phyloP scores from a whole-genome alignment of 2,329 filamentous ascomycete genomes.

The Talaromyces sp. region DNA sequence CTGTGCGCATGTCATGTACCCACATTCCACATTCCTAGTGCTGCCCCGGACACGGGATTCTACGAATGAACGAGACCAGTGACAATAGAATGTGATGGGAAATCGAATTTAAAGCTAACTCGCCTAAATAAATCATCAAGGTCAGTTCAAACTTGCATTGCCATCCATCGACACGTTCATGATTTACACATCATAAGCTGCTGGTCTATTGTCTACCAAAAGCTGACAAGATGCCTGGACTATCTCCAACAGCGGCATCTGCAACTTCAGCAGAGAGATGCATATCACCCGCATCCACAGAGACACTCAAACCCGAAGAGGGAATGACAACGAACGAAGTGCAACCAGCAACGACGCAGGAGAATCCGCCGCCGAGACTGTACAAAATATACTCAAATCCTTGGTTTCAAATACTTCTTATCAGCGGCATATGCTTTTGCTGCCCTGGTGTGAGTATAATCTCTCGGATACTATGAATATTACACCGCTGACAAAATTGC shows the following conservation, averaged over 20 bases:
- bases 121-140: background rate
- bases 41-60: constrained; percentile 5
- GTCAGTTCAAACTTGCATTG: background rate
- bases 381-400: constrained; percentile 18
- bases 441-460: constrained; percentile 36
- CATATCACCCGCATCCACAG: constrained; percentile 4
- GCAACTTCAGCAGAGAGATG: constrained; percentile 11
- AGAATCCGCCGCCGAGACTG: background rate
- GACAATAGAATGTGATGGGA: background rate
- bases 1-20: background rate
- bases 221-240: background rate
- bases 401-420: constrained; percentile 43
- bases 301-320: background rate
- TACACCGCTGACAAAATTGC: background rate
- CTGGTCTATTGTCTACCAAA: background rate
- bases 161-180: background rate
- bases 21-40: constrained; percentile 16
- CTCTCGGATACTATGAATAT: background rate
- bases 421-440: constrained; percentile 44
- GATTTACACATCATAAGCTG: background rate
- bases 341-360: background rate
- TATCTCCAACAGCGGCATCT: constrained; percentile 13
- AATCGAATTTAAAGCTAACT: background rate
- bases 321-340: background rate
- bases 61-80: background rate